These are phyloP conservation scores for Graphium sp. DNA, from an alignment of 2,329 filamentous ascomycete species.

Conservation along the genomic window DNA sequence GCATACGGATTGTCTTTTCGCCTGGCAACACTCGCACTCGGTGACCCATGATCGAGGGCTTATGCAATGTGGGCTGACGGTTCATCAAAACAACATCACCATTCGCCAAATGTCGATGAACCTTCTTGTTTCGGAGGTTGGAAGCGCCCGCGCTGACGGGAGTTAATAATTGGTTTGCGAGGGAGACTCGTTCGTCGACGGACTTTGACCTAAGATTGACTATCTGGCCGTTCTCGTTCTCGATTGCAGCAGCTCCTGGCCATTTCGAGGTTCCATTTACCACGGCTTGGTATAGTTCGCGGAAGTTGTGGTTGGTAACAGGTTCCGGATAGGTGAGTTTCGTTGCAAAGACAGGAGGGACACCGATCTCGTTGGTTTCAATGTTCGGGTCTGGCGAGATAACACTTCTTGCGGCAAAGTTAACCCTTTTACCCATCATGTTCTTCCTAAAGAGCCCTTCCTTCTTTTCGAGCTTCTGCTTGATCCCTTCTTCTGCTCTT, in stretches of 20 bases:
- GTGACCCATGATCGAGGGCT: conserved; percentile 98
- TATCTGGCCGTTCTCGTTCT: conserved; percentile 88
- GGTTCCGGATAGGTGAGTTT: conserved; percentile 95
- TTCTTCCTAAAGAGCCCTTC: conserved; percentile 97
- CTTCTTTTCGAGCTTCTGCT: conserved; percentile 96
- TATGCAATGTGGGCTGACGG: conserved; percentile 91
- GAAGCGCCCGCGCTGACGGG: conserved; percentile 60
- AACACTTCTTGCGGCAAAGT: conserved; percentile 91
- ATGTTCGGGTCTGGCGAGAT: conserved; percentile 98
- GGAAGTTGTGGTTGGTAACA: conserved; percentile 92
- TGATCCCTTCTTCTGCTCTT: conserved; percentile 81
- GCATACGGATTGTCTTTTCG: conserved; percentile 97
- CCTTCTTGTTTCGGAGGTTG: conserved; percentile 81
- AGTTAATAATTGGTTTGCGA: conserved; percentile 86
- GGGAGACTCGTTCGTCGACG: conserved; percentile 67
- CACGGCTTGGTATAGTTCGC: conserved; percentile 87
- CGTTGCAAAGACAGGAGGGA: conserved; percentile 92
- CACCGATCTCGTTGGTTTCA: conserved; percentile 96
- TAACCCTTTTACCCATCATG: conserved; percentile 99
- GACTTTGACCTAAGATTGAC: conserved; percentile 78
- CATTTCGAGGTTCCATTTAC: conserved; percentile 89
- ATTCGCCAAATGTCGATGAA: conserved; percentile 87
- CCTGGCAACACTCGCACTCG: conserved; percentile 79
- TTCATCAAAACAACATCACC: conserved; percentile 99
- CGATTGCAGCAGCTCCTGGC: conserved; percentile 86